Evolutionary conservation across 108 stramenopile genomes (phyloP), one percentile per base, ranked within the genome.

Genomic region (Mediolabrus comicus): DNA sequence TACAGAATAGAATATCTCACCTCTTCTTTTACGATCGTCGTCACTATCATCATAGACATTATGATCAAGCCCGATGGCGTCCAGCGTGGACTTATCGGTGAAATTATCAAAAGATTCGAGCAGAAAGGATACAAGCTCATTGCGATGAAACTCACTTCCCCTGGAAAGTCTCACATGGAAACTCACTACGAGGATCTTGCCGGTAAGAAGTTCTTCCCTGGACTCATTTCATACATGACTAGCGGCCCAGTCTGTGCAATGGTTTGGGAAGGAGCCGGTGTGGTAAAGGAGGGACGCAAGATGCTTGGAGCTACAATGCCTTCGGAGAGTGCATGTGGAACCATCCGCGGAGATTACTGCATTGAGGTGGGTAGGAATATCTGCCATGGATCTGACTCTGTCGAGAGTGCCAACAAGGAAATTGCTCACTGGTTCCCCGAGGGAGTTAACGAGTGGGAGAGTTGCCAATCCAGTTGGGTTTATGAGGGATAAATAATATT

Each of bases 231-330:
- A 5, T 99, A 97, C 97, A 98, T 99, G 96, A 88, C 88, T 27
- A 87, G 85, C 56, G 99, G 99, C 51, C 99, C 99, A 14, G 97
- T 98, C 32, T 79, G 73, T 76, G 86, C 89, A 65, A 97, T 97
- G 96, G 94, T 95, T 19, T 96, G 95, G 95, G 88, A 90, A 67
- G 95, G 94, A 53, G 87, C 83, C 60, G 81, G 84, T 43, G 92
- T 74, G 51, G 89, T 92, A 13, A 43, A 67, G 59, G 84, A 88
- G 59, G 92, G 92, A 73, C 87, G 99, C 57, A 96, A 92, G 85
- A 98, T 99, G 97, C 82, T 99, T 27, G 99, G 99, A 65, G 97
- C 92, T 33, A 99, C 99, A 81, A 96, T 97, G 93, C 99, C 99
- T 22, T 71, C 77, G 13, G 96, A 97, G 62, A 89, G 87, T 68